These are phyloP conservation scores for Epichloe elymi DNA, from an alignment of 2,329 filamentous ascomycete genomes.

Conservation along the genomic window DNA sequence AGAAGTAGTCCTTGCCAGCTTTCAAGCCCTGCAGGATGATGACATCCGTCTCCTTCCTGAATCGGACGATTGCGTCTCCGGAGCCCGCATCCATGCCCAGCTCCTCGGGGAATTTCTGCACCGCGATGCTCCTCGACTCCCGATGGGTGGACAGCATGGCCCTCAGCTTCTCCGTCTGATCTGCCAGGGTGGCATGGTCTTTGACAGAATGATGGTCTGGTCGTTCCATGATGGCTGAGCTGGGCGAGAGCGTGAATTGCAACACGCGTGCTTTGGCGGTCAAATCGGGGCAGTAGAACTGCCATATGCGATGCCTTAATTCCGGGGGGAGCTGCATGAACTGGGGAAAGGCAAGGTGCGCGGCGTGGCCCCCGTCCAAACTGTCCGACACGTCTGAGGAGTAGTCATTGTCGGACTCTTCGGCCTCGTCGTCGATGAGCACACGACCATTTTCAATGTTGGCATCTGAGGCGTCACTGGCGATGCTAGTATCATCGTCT, in stretches of 20 bases:
- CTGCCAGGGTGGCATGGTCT: constrained; percentile 13
- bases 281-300: constrained; percentile 19
- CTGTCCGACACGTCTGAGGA: not conserved
- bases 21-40: constrained; percentile 12
- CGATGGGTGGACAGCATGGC: constrained; percentile 20
- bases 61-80: constrained; percentile 15
- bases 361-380: not conserved
- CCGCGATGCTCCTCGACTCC: constrained; percentile 23
- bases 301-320: constrained; percentile 21
- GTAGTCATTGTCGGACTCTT: not conserved
- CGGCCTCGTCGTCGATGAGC: constrained; percentile 8
- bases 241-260: constrained; percentile 4
- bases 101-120: constrained; percentile 19
- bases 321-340: constrained; percentile 20
- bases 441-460: not conserved
- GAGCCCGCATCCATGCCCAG: constrained; percentile 15
- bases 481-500: constrained; percentile 1
- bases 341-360: constrained; percentile 9
- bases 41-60: constrained; percentile 20
- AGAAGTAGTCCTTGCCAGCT: not conserved
- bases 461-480: constrained; percentile 2
- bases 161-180: constrained; percentile 17
- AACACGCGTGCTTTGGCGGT: constrained; percentile 11
- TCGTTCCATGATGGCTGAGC: constrained; percentile 1
- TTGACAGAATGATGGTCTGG: constrained; percentile 8